Conservation (phyloP, 1,284 basidiomycete species). For the Neolentinus lepideus region DNA sequence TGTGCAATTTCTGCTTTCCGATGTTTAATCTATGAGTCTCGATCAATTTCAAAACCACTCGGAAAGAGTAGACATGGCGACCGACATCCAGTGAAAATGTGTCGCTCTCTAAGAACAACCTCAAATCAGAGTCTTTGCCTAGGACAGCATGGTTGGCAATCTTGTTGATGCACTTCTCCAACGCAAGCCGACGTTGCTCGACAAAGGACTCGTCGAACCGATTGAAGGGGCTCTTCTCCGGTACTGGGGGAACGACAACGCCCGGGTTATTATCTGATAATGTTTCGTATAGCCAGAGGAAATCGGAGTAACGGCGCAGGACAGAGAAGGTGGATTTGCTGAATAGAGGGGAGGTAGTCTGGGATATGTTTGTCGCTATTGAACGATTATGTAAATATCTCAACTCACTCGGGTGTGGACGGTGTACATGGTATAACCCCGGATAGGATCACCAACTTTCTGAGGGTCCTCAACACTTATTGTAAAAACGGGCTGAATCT, state of each 20-base stretch:
- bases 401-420: slow-evolving; percentile 73
- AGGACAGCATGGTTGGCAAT: slow-evolving; percentile 85
- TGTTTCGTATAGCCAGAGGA: slow-evolving; percentile 93
- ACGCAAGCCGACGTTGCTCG: slow-evolving; percentile 70
- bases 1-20: slow-evolving; percentile 70
- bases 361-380: not conserved
- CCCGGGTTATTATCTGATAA: slow-evolving; percentile 92
- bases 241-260: slow-evolving; percentile 93
- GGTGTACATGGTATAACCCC: slow-evolving; percentile 92
- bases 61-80: slow-evolving; percentile 10
- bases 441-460: slow-evolving; percentile 87
- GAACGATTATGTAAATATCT: slow-evolving; percentile 3
- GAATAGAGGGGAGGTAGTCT: slow-evolving; percentile 82
- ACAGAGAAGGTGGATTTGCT: slow-evolving; percentile 83
- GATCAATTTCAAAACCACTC: slow-evolving; percentile 5
- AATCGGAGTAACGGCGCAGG: slow-evolving; percentile 93
- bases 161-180: slow-evolving; percentile 89
- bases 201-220: slow-evolving; percentile 89
- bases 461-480: slow-evolving; percentile 92
- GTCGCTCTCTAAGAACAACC: slow-evolving; percentile 85
- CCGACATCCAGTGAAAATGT: slow-evolving; percentile 76
- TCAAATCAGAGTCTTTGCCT: slow-evolving; percentile 77
- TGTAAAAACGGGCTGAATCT: slow-evolving; percentile 51
- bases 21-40: slow-evolving; percentile 81
- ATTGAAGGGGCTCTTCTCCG: slow-evolving; percentile 91